Evolutionary conservation across 2,329 filamentous ascomycete genomes (phyloP).

Genomic region (Beauveria rudraprayagi): DNA sequence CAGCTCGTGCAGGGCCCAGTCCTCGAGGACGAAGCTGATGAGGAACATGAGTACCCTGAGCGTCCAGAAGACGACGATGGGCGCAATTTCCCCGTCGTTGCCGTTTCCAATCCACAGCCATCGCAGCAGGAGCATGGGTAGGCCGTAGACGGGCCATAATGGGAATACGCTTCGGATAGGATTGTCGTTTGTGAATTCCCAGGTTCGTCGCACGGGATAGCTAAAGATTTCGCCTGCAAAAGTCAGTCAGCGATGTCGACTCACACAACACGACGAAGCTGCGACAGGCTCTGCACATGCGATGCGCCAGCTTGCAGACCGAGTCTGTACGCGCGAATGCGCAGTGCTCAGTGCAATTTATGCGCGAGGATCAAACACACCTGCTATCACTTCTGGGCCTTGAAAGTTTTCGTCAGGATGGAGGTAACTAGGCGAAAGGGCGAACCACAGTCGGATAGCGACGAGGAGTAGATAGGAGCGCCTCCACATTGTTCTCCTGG

Average conservation of each 20-base stretch:
- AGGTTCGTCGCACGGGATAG: constrained; percentile 83
- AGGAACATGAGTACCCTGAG: constrained; percentile 87
- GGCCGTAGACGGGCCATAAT: constrained; percentile 88
- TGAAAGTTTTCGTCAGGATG: constrained; percentile 99
- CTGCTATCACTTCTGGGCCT: constrained; percentile 92
- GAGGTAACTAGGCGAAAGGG: constrained; percentile 88
- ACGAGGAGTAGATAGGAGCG: constrained; percentile 79
- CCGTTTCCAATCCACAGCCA: constrained; percentile 89
- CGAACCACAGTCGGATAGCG: constrained; percentile 85
- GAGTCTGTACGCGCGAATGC: background rate
- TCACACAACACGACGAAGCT: background rate
- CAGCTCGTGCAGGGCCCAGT: constrained; percentile 94
- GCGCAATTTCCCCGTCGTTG: constrained; percentile 65
- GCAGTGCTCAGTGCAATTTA: background rate
- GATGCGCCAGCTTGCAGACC: background rate
- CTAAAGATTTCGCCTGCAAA: constrained; percentile 76
- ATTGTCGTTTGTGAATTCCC: constrained; percentile 86
- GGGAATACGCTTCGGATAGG: constrained; percentile 96
- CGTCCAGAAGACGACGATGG: constrained; percentile 83
- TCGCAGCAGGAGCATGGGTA: constrained; percentile 85
- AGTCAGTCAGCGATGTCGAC: background rate
- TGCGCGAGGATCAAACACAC: constrained; percentile 44
- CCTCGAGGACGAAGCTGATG: constrained; percentile 90
- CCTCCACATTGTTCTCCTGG: constrained; percentile 65
- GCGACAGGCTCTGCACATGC: background rate